Base-by-base conservation (phyloP, 768 basidiomycete species). In the Auriscalpium microsporum region DNA sequence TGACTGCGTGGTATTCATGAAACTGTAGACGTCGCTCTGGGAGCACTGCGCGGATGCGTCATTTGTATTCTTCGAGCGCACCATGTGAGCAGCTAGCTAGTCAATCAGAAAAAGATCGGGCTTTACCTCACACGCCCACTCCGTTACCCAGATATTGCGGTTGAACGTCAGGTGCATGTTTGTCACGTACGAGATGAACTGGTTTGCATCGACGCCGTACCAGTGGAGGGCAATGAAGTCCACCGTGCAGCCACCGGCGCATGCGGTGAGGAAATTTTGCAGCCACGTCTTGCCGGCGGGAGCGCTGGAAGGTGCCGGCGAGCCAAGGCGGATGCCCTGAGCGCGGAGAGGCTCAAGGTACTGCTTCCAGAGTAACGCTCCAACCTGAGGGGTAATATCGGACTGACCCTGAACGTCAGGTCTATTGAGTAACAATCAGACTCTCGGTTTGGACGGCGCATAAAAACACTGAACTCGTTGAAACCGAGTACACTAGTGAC, bases 201-300 rank as follows among this genome's bases (percentile, higher is more conserved):
- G 74, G 48, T 76, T 77, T 1, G 73, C 69, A 46, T 82, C 80
- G 40, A 75, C 68, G 33, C 81, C 83, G 67, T 86, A 86, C 73
- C 75, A 78, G 57, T 78, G 82, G 19, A 82, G 54, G 28, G 80
- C 76, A 48, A 83, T 73, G 59, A 83, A 81, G 63, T 83, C 80
- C 10, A 82, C 73, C 6, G 75, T 77, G 60, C 82, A 84, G 6
- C 67, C 70, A 1, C 73, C 77, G 1, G 63, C 67, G 62, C 82
- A 83, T 8, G 73, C 75, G 5, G 65, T 64, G 34, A 81, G 66
- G 66, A 78, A 85, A 42, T 80, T 74, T 47, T 72, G 68, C 9
- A 83, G 56, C 82, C 82, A 83, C 8, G 68, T 70, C 62, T 76
- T 79, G 3, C 82, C 82, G 0, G 71, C 67, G 1, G 78, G 77